These are phyloP conservation scores for Spizellomyces sp. DNA, from an alignment of 192 early-diverging fungal species.

Conservation along the genomic window DNA sequence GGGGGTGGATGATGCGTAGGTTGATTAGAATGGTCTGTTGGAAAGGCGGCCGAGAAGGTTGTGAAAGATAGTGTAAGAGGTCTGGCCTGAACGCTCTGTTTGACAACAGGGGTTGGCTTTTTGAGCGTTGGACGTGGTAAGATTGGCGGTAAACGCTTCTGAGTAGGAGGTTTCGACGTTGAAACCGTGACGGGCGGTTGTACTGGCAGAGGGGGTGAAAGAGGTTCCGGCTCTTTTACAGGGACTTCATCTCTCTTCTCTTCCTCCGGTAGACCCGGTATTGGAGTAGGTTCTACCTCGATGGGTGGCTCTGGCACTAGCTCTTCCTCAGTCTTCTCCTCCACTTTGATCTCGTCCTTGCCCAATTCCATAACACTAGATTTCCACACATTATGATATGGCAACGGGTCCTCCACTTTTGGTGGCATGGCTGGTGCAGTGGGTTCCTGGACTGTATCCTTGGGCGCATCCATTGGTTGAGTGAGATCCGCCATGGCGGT, in stretches of 20 bases:
- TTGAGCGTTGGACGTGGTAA: constrained; percentile 16
- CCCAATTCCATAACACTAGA: background rate
- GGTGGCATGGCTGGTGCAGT: background rate
- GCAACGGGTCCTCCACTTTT: constrained; percentile 3
- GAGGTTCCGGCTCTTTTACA: background rate
- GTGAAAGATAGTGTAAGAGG: background rate
- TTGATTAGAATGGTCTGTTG: background rate
- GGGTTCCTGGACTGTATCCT: background rate
- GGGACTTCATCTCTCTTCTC: background rate
- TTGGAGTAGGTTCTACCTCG: background rate
- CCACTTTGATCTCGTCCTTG: background rate
- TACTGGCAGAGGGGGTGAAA: too few species aligned
- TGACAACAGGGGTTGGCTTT: background rate
- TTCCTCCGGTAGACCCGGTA: constrained; percentile 3
- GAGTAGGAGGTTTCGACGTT: background rate
- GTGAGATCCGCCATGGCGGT: constrained; percentile 16
- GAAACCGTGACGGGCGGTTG: background rate
- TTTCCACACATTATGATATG: constrained; percentile 32
- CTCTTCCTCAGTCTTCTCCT: constrained; percentile 14
- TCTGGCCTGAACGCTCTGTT: background rate
- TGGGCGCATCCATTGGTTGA: background rate
- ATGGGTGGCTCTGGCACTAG: background rate
- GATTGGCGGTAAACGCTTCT: constrained; percentile 8
- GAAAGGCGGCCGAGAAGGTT: background rate
- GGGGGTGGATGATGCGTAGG: too few species aligned